phyloP scores from a whole-genome alignment of 306 rosid species.

The Lagenaria siceraria region DNA sequence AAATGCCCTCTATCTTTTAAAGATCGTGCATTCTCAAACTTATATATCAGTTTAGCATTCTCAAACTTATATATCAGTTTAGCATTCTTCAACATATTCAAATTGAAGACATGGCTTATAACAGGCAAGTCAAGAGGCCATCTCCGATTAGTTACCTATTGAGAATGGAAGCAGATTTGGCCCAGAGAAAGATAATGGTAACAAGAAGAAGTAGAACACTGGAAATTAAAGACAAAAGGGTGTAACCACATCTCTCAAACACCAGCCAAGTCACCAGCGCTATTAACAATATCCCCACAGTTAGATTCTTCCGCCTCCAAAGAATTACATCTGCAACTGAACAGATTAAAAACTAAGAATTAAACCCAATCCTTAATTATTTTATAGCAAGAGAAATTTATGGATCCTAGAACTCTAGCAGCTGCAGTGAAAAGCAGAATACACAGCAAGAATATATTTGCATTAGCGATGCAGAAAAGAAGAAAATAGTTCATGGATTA shows the following conservation, averaged over 20 bases:
- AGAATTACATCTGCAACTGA: constrained; percentile 86
- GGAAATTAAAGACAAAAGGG: constrained; percentile 72
- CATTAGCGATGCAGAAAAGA: not conserved
- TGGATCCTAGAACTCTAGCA: not conserved
- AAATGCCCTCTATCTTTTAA: not conserved
- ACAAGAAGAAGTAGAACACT: constrained; percentile 83
- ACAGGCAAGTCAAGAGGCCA: constrained; percentile 12
- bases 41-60: not conserved
- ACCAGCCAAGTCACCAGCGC: constrained; percentile 70
- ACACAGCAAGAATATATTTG: not conserved
- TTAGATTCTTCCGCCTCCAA: constrained; percentile 71
- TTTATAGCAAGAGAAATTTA: not conserved
- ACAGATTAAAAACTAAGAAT: constrained; percentile 16
- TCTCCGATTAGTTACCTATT: constrained; percentile 40
- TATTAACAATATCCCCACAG: constrained; percentile 42
- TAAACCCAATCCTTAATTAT: not conserved
- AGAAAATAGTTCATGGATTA: not conserved
- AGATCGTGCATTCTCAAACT: not conserved
- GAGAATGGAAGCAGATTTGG: constrained; percentile 92
- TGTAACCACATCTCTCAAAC: constrained; percentile 91
- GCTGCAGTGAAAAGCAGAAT: not conserved
- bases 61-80: not conserved
- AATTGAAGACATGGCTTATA: not conserved
- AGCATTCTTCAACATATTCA: not conserved
- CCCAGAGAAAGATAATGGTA: constrained; percentile 84